phyloP scores from a whole-genome alignment of 345 rosid genomes.

The Linum usitatissimum region DNA sequence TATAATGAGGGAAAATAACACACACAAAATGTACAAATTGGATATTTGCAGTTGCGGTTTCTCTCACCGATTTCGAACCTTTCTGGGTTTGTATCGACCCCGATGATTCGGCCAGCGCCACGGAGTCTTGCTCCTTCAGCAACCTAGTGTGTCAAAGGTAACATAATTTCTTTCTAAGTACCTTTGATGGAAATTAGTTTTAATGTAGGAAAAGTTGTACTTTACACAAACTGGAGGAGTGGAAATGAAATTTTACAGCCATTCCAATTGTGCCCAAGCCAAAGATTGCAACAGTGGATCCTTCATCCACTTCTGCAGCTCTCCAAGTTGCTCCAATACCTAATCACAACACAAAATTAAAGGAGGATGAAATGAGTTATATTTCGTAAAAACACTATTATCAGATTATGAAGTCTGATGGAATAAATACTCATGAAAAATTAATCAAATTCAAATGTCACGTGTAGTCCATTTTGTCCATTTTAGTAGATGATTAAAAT shows the following conservation, averaged over 20 bases:
- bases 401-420: no score
- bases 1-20: no score
- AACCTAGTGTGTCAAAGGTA: constrained; percentile 29
- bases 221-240: neutral
- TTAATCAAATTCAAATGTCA: no score
- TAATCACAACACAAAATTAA: constrained; percentile 7
- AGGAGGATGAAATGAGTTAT: no score
- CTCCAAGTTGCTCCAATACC: constrained; percentile 89
- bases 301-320: constrained; percentile 67
- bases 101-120: constrained; percentile 71
- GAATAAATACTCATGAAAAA: no score
- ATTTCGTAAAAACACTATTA: no score
- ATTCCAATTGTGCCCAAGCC: constrained; percentile 84
- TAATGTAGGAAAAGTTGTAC: neutral
- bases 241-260: constrained; percentile 39
- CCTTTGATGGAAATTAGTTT: no score
- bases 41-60: neutral
- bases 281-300: constrained; percentile 77
- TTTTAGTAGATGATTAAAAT: no score
- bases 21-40: no score
- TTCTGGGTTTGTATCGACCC: constrained; percentile 50
- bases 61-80: constrained; percentile 61
- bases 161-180: neutral
- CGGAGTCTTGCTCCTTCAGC: constrained; percentile 75
- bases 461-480: no score